A percentile compares a stretch with the other conserved stretches of the same genome.
Conservation (phyloP, 2,329 filamentous ascomycete genomes). For the Curvularia sp. region DNA sequence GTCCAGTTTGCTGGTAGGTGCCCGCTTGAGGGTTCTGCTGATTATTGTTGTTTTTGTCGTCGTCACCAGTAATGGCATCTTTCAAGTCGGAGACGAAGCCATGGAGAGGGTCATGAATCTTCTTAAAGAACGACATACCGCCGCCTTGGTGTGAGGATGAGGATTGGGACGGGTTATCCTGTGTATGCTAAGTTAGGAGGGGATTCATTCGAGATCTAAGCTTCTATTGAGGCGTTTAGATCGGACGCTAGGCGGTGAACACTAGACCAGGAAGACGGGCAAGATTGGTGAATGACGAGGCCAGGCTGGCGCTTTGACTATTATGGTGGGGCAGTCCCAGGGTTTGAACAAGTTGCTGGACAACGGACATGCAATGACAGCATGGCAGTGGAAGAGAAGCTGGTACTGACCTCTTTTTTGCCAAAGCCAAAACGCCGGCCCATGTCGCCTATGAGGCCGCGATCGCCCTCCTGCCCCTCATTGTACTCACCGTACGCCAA, state of each 20-base stretch:
- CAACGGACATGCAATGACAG: slow-evolving; percentile 23
- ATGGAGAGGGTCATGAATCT: slow-evolving; percentile 61
- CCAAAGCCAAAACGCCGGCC: slow-evolving; percentile 54
- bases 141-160: slow-evolving; percentile 38
- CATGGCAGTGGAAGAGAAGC: slow-evolving; percentile 25
- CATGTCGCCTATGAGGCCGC: slow-evolving; percentile 61
- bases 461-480: slow-evolving; percentile 52
- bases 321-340: slow-evolving; percentile 21
- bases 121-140: slow-evolving; percentile 59
- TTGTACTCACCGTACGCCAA: slow-evolving; percentile 64
- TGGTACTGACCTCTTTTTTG: slow-evolving; percentile 40
- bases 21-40: slow-evolving; percentile 53
- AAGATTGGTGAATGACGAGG: slow-evolving; percentile 14
- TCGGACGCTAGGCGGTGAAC: slow-evolving; percentile 12
- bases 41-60: slow-evolving; percentile 38
- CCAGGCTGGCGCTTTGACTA: slow-evolving; percentile 22
- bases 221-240: background rate
- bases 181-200: slow-evolving; percentile 7
- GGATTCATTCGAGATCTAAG: slow-evolving; percentile 1
- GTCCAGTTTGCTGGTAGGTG: slow-evolving; percentile 27
- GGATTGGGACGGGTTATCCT: slow-evolving; percentile 34
- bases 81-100: slow-evolving; percentile 60
- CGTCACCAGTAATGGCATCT: slow-evolving; percentile 55
- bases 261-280: slow-evolving; percentile 5
- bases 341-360: slow-evolving; percentile 20